Base-by-base conservation (phyloP, 2,329 filamentous ascomycete species). In the Botryotinia calthae region DNA sequence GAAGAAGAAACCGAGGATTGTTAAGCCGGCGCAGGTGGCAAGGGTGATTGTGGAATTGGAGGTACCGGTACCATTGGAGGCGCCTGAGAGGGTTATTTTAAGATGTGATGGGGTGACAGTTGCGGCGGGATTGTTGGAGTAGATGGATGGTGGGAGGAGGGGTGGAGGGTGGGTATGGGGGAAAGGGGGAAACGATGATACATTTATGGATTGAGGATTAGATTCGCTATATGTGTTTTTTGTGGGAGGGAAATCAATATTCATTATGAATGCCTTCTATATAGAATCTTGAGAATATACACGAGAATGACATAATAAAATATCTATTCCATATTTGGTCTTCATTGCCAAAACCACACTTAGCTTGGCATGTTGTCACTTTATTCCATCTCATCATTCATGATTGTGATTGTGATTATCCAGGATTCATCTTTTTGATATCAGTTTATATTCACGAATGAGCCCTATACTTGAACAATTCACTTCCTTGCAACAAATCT, bases 1-100 rank as follows among this genome's bases (percentile, higher is more conserved):
- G 59, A 97, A 95, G 86, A 97, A 93, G 85, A 94, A 90, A 79
- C 94, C 95, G 0, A 91, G 91, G 81, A 89, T 98, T 75, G 88
- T 98, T 37, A 91, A 93, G 81, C 93, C 94, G 0, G 94, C 89
- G 0, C 88, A 86, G 69, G 90, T 97, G 70, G 95, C 94, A 8
- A 87, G 93, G 73, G 87, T 98, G 1, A 85, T 89, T 72, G 89
- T 98, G 40, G 91, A 92, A 80, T 84, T 97, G 79, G 89, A 91
- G 67, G 84, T 86, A 34, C 90, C 90, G 75, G 88, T 96, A 70
- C 94, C 96, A 25, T 82, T 98, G 64, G 96, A 98, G 82, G 86
- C 87, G 25, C 93, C 93, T 0, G 90, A 91, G 76, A 87, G 94
- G 76, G 89, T 99, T 62, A 93, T 98, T 42, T 83, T 99, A 69